Conservation (phyloP, 75 land plant genomes). For the Larix kaempferi region DNA sequence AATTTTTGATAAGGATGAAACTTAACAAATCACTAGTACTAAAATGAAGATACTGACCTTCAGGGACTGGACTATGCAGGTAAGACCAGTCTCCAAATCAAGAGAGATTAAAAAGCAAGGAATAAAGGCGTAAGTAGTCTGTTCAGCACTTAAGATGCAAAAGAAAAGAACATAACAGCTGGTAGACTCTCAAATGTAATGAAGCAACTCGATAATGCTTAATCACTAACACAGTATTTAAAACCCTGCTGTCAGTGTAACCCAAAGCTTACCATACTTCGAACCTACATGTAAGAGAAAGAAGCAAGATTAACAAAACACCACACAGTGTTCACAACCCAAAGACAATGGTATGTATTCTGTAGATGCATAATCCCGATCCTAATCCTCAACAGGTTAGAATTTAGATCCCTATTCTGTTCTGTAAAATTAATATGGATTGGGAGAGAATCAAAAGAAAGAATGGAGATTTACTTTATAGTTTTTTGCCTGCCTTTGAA, state of each 20-base stretch:
- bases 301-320: not conserved
- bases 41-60: too few species aligned
- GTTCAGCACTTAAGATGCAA: not conserved
- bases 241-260: not conserved
- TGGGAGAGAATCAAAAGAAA: not conserved
- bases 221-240: not conserved
- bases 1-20: too few species aligned
- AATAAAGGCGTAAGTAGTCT: too few species aligned
- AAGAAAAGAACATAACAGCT: not conserved
- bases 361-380: not conserved
- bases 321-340: not conserved
- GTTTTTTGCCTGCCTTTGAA: constrained; percentile 37
- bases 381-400: not conserved
- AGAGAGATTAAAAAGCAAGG: too few species aligned
- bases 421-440: not conserved
- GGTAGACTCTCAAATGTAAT: not conserved
- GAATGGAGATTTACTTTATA: constrained; percentile 41
- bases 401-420: not conserved
- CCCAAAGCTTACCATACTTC: not conserved
- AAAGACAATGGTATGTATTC: not conserved
- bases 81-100: too few species aligned
- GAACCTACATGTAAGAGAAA: not conserved
- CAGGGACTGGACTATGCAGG: too few species aligned
- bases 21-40: too few species aligned
- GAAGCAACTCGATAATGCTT: not conserved